These are phyloP conservation scores for Rhizopus stolonifer DNA, from an alignment of 371 early-diverging fungal species.

Conservation along the genomic window DNA sequence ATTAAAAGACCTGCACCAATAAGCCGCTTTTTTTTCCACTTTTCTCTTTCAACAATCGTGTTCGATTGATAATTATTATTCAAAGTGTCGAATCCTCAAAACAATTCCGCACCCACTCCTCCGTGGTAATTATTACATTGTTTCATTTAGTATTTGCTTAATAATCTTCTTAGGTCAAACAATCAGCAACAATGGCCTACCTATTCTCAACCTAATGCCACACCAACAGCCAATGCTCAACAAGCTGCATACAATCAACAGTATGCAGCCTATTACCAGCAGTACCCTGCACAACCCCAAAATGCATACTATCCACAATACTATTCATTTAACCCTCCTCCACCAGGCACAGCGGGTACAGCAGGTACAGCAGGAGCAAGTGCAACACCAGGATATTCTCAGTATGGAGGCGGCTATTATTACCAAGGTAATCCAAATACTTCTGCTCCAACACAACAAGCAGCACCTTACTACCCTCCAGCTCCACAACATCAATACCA, in stretches of 20 bases:
- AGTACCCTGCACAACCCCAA: conserved; percentile 21
- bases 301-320: conserved; percentile 35
- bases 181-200: conserved; percentile 24
- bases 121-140: conserved; percentile 19
- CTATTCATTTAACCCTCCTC: conserved; percentile 26
- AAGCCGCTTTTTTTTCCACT: conserved; percentile 6
- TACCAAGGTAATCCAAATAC: background rate
- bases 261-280: conserved; percentile 27
- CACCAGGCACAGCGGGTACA: conserved; percentile 18
- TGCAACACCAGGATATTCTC: conserved; percentile 1
- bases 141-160: background rate
- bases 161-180: conserved; percentile 15
- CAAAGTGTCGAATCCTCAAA: conserved; percentile 28
- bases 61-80: background rate
- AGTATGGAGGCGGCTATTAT: conserved; percentile 14
- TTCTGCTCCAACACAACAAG: background rate
- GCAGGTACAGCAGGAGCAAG: conserved; percentile 10
- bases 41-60: conserved; percentile 1
- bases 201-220: conserved; percentile 8
- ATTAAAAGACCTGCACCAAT: background rate
- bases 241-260: conserved; percentile 14
- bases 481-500: conserved; percentile 3
- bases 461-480: conserved; percentile 8
- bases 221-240: background rate
- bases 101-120: conserved; percentile 20